Evolutionary conservation across 352 stramenopile genomes (phyloP).

Genomic region (Globisporangium polare): DNA sequence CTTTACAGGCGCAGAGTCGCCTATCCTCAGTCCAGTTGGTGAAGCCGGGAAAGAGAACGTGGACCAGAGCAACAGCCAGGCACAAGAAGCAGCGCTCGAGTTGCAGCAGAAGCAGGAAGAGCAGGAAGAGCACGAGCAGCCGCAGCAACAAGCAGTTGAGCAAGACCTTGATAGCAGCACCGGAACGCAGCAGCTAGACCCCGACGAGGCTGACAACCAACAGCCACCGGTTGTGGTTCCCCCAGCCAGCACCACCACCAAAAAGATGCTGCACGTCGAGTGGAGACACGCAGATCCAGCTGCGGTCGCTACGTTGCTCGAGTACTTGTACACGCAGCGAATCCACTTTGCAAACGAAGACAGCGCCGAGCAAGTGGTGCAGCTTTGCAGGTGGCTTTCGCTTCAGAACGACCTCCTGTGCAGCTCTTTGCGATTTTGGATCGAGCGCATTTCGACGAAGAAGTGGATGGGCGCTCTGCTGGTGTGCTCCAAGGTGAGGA

Average conservation of each 20-base stretch:
- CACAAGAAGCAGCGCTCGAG: background rate
- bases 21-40: background rate
- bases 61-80: background rate
- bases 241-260: background rate
- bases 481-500: conserved; percentile 18
- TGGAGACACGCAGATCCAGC: conserved; percentile 31
- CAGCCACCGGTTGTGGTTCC: background rate
- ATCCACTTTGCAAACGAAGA: conserved; percentile 26
- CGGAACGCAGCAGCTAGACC: background rate
- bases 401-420: conserved; percentile 39
- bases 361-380: conserved; percentile 32
- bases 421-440: conserved; percentile 28
- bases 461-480: conserved; percentile 54
- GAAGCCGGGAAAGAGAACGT: conserved; percentile 9
- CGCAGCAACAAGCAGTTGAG: background rate
- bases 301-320: conserved; percentile 41
- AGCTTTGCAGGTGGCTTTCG: conserved; percentile 41
- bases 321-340: conserved; percentile 54
- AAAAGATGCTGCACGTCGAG: conserved; percentile 33
- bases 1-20: background rate
- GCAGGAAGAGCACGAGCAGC: background rate
- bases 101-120: background rate
- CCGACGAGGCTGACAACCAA: background rate
- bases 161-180: background rate
- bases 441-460: conserved; percentile 21